phyloP scores from a whole-genome alignment of 2,329 filamentous ascomycete species.

The Plenodomus tracheiphilus region DNA sequence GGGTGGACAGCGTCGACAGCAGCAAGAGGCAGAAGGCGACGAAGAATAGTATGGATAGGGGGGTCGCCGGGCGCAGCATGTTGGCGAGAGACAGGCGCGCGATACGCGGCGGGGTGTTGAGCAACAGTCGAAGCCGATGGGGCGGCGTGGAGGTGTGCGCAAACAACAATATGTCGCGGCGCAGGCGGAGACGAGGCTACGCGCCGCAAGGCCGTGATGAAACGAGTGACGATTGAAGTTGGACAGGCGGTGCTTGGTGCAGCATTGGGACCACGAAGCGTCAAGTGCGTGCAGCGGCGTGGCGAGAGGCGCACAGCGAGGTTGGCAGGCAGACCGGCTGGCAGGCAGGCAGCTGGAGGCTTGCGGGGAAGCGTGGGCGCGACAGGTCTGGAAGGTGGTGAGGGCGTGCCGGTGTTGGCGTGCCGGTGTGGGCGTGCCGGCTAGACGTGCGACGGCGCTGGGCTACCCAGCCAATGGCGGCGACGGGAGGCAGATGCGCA shows the following conservation, averaged over 20 bases:
- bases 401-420: conserved; percentile 7
- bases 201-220: conserved; percentile 27
- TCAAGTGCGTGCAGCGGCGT: conserved; percentile 3
- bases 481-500: neutral
- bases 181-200: conserved; percentile 27
- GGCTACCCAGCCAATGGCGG: conserved; percentile 23
- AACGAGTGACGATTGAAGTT: conserved; percentile 36
- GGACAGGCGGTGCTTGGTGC: conserved; percentile 31
- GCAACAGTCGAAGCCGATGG: conserved; percentile 10
- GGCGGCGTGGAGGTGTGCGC: conserved; percentile 9
- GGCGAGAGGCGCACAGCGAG: conserved; percentile 7
- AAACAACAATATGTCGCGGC: conserved; percentile 5
- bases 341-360: conserved; percentile 11
- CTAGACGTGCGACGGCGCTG: conserved; percentile 9
- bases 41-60: conserved; percentile 82
- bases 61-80: conserved; percentile 91
- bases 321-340: conserved; percentile 13
- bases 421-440: too few relatives aligned
- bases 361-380: conserved; percentile 19
- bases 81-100: conserved; percentile 46
- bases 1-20: conserved; percentile 86
- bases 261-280: conserved; percentile 27
- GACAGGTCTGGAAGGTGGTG: conserved; percentile 1
- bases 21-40: conserved; percentile 83
- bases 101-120: conserved; percentile 24